Base-by-base conservation (phyloP, 257 asterid species). In the Cordia subcordata region DNA sequence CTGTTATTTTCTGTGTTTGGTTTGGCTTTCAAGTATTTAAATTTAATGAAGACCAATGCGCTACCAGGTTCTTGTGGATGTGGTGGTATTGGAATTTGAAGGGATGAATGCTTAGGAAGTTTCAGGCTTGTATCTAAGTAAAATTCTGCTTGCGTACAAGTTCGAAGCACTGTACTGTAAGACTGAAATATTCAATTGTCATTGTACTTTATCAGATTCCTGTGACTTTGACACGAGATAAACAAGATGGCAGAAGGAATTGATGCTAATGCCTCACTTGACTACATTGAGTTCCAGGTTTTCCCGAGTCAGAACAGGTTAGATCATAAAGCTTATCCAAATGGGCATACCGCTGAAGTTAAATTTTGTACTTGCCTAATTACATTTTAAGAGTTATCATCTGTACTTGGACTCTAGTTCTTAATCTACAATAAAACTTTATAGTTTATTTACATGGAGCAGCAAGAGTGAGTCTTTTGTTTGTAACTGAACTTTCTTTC, bases 301-400 rank as follows among this genome's bases (percentile, higher is more conserved):
- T 69, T 72, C 49, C 94, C 94, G 1, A 75, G 80, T 69, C 85
- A 75, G 71, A 87, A 81, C 62, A 93, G 97, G 99, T 93, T 37
- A 64, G 50, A 19, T 37, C 70, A 72, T 45, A 40, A 40, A 16
- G 14, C 15, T 49, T 63, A 21, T 17, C n/a, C 45, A 55, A 46
- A 54, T 32, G 52, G 15, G 33, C 52, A 8, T 37, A 27, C 47
- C 50, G 8, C 33, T 4, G 8, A 23, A 32, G 54, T 11, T 16
- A 13, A 22, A 5, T 59, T 19, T 33, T 17, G 17, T 14, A 8
- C 18, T 10, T 58, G 51, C n/a, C n/a, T 8, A 20, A 46, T 27
- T 42, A 42, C 12, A 42, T 42, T 42, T 2, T 42, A 10, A 42
- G 2, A 10, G 47, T 42, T 42, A 42, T 42, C 15, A 42, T 42